phyloP scores from a whole-genome alignment of 352 stramenopile genomes.

The Pythium plurisporium region DNA sequence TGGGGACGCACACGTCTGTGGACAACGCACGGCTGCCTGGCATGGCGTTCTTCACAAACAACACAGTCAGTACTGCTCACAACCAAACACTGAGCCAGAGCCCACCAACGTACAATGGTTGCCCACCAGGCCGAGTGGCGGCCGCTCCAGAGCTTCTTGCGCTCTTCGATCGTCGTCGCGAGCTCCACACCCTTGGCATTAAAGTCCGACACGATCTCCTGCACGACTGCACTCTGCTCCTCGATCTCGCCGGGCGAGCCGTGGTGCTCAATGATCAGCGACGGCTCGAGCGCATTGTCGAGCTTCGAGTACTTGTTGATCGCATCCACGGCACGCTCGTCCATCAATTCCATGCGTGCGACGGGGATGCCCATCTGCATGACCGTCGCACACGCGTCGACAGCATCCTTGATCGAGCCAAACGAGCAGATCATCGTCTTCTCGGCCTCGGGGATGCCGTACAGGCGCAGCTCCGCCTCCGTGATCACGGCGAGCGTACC shows the following conservation, averaged over 20 bases:
- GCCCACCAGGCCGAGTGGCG: constrained; percentile 85
- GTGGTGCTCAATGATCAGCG: constrained; percentile 94
- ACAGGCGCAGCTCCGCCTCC: constrained; percentile 91
- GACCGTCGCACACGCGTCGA: constrained; percentile 77
- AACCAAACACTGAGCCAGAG: too few relatives aligned
- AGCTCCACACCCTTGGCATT: constrained; percentile 78
- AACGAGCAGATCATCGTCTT: constrained; percentile 94
- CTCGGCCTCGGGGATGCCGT: constrained; percentile 88
- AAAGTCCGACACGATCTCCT: constrained; percentile 86
- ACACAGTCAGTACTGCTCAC: background rate
- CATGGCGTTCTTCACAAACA: constrained; percentile 44
- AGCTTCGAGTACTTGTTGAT: constrained; percentile 88
- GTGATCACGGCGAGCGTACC: constrained; percentile 95
- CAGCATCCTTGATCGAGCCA: constrained; percentile 79
- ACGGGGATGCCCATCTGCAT: constrained; percentile 89
- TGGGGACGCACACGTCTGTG: constrained; percentile 97
- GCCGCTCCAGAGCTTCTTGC: constrained; percentile 80
- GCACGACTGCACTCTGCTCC: constrained; percentile 83
- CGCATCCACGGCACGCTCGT: constrained; percentile 67
- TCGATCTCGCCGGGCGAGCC: constrained; percentile 74
- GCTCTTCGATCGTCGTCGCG: constrained; percentile 62
- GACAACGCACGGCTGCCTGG: constrained; percentile 80
- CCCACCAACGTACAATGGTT: constrained; percentile 52
- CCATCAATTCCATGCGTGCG: constrained; percentile 86
- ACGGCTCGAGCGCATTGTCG: constrained; percentile 74